Evolutionary conservation across 106 monocot species (phyloP).

Genomic region (Dactylorhiza incarnata): DNA sequence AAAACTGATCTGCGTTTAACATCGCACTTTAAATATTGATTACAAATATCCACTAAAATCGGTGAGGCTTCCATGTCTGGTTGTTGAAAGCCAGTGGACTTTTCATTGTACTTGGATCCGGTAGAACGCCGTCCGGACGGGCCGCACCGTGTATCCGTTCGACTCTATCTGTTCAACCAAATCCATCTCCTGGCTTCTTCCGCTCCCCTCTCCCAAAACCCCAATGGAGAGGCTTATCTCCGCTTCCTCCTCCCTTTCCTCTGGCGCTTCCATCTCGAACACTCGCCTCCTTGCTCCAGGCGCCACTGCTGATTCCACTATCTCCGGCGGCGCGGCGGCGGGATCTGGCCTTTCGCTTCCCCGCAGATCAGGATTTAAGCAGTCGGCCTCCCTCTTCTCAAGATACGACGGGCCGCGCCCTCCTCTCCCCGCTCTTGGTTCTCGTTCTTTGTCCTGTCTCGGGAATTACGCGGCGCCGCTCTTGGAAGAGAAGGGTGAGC

Average conservation of each 20-base stretch:
- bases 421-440: neutral
- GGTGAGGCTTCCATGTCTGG: too few species aligned
- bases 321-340: neutral
- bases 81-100: neutral
- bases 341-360: neutral
- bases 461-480: neutral
- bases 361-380: conserved; percentile 7
- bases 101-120: neutral
- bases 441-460: neutral
- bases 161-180: neutral
- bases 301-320: neutral
- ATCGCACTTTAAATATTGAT: too few species aligned
- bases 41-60: too few species aligned
- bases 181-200: neutral
- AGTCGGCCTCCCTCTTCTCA: neutral
- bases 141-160: neutral
- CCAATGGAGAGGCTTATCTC: conserved; percentile 5
- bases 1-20: too few species aligned
- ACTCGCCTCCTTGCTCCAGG: neutral
- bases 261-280: neutral
- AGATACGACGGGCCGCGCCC: neutral
- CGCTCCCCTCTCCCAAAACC: neutral
- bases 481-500: neutral
- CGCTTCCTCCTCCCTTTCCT: neutral
- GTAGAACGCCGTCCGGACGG: neutral